These are phyloP conservation scores for Linnemannia elongata DNA, from an alignment of 192 early-diverging fungal species.

Conservation along the genomic window DNA sequence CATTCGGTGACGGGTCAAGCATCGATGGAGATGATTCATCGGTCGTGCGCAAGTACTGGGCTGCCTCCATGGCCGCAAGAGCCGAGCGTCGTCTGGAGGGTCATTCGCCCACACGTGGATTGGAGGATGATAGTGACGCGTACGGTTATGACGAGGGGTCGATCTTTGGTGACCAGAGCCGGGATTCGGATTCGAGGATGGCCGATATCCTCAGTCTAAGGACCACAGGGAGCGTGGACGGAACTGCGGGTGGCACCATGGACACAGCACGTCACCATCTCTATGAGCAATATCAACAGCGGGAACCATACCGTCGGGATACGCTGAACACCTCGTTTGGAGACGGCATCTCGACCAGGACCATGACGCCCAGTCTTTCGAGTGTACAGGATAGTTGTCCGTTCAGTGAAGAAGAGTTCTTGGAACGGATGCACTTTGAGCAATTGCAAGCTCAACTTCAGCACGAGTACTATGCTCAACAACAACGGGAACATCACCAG, in stretches of 20 bases:
- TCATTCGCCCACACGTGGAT: neutral
- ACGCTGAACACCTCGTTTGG: conserved; percentile 25
- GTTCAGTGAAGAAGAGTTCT: conserved; percentile 35
- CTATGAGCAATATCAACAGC: neutral
- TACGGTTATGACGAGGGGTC: conserved; percentile 32
- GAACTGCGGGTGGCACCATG: neutral
- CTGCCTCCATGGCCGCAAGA: conserved; percentile 47
- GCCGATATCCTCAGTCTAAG: conserved; percentile 46
- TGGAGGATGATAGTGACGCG: neutral
- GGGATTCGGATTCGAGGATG: conserved; percentile 49
- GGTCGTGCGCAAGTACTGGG: conserved; percentile 48
- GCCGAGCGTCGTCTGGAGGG: conserved; percentile 30
- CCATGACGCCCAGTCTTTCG: conserved; percentile 26
- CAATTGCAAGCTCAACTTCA: conserved; percentile 25
- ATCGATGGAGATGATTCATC: conserved; percentile 4
- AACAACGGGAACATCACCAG: neutral
- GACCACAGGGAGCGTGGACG: conserved; percentile 15
- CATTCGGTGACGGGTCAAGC: conserved; percentile 3
- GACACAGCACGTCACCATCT: conserved; percentile 8
- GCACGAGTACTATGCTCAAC: conserved; percentile 19
- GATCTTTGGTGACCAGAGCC: conserved; percentile 25
- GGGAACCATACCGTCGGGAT: conserved; percentile 9
- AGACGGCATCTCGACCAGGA: neutral
- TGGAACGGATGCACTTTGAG: conserved; percentile 26
- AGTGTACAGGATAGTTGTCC: conserved; percentile 25